Conservation (phyloP, 768 basidiomycete genomes). For the Hypholoma fasciculare region DNA sequence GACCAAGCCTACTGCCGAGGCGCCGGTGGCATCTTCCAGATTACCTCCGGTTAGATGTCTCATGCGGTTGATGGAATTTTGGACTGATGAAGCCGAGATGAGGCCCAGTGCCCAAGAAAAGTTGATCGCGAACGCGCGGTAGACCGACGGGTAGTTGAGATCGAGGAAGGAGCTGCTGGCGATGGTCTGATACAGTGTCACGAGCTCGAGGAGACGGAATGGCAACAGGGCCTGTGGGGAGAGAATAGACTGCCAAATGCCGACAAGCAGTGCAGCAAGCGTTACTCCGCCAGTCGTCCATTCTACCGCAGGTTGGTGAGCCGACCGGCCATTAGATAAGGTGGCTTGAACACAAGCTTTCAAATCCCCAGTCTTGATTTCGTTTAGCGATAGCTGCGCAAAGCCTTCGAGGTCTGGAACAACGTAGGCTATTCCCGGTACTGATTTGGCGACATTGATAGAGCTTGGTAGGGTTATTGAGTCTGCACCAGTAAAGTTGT, state of each 20-base stretch:
- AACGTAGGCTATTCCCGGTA: constrained; percentile 81
- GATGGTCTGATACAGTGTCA: constrained; percentile 84
- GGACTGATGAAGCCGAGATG: constrained; percentile 61
- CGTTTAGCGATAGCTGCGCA: constrained; percentile 73
- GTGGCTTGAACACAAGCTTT: constrained; percentile 93
- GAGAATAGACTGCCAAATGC: constrained; percentile 57
- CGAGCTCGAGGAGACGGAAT: constrained; percentile 77
- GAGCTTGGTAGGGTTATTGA: constrained; percentile 63
- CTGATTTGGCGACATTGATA: constrained; percentile 49
- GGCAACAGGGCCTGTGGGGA: constrained; percentile 61
- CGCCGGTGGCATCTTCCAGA: constrained; percentile 57
- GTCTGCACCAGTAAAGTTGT: constrained; percentile 87
- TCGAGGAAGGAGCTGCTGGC: constrained; percentile 77
- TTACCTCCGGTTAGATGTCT: constrained; percentile 80
- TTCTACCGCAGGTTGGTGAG: constrained; percentile 69
- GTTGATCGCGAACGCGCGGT: constrained; percentile 79
- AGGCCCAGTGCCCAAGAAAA: constrained; percentile 90
- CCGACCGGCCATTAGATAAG: constrained; percentile 88
- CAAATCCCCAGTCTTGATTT: constrained; percentile 66
- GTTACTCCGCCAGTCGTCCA: constrained; percentile 75
- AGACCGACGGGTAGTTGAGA: constrained; percentile 86
- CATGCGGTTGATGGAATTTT: constrained; percentile 79
- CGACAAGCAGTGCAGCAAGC: constrained; percentile 62
- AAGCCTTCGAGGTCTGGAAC: constrained; percentile 94
- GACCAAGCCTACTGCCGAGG: constrained; percentile 70